Evolutionary conservation across 352 stramenopile genomes (phyloP), one percentile per base, ranked within the genome.

Genomic region (Blastocystis sp.): DNA sequence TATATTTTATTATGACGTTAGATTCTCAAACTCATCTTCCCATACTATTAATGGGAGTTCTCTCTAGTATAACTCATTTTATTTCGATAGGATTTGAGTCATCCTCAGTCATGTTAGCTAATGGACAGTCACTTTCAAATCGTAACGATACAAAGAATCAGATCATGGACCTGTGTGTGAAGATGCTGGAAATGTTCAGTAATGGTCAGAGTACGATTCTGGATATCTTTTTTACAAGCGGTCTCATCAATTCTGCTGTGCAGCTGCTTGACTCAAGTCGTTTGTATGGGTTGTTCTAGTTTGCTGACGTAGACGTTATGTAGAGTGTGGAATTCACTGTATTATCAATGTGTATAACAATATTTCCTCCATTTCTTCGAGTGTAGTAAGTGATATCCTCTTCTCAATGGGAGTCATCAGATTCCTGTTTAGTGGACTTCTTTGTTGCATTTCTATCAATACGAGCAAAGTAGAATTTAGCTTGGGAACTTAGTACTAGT

Each of bases 301-400:
- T 18, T 13, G 9, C 43, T 66, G 26, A 66, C 9, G 24, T 65
- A 81, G 70, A 11, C 30, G 24, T 20, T 62, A 47, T 39, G 54
- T 81, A 11, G 47, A 81, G 3, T 63, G 16, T 20, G 70, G 70
- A 7, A 81, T 81, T 45, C 41, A 37, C 3, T 64, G 43, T 65
- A 30, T 81, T 30, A 81, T 81, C 70, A 62, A 56, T 39, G 70
- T 43, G 43, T 81, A 66, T 20, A 26, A 81, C 16, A 65, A 64
- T 18, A 56, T 81, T 16, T 30, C 37, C 2, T 39, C 37, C 9
- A 64, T 81, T 37, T 37, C 70, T 3, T 2, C 41, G 7, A 47
- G 65, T 11, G 41, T 62, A 1, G 37, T 81, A 20, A 64, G 63
- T 39, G 70, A 81, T 30, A 62, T 81, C 11, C 43, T 81, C 70